Evolutionary conservation across 2,329 filamentous ascomycete genomes (phyloP).

Genomic region (Pseudogymnoascus sp.): DNA sequence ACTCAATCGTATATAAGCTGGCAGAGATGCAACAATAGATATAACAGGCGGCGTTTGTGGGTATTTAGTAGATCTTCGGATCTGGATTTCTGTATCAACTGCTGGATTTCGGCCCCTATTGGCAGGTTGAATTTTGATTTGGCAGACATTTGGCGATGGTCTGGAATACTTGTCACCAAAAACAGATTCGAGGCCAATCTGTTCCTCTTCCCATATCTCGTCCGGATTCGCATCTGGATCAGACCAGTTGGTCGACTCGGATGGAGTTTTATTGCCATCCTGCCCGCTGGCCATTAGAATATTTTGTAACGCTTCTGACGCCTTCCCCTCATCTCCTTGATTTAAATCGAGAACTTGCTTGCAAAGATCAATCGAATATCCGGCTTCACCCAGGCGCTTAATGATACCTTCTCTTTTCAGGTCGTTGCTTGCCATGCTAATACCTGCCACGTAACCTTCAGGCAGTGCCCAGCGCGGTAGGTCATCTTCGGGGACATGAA

Average conservation of each 20-base stretch:
- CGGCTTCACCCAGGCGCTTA: conserved; percentile 71
- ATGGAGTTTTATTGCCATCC: conserved; percentile 25
- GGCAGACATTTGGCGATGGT: conserved; percentile 57
- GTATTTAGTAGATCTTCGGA: conserved; percentile 68
- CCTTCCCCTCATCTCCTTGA: conserved; percentile 63
- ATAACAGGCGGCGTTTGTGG: conserved; percentile 63
- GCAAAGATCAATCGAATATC: conserved; percentile 81
- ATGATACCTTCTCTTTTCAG: conserved; percentile 74
- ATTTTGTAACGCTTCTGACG: conserved; percentile 73
- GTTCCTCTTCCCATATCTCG: conserved; percentile 78
- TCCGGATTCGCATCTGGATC: conserved; percentile 44
- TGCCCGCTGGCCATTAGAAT: conserved; percentile 50
- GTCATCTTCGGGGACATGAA: conserved; percentile 95
- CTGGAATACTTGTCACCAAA: conserved; percentile 67
- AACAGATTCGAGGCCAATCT: conserved; percentile 75
- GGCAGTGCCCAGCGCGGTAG: conserved; percentile 88
- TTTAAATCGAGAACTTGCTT: conserved; percentile 66
- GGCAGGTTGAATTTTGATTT: conserved; percentile 57
- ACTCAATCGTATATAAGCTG: conserved; percentile 88
- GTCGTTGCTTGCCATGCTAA: conserved; percentile 77
- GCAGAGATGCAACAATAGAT: conserved; percentile 62
- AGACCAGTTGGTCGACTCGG: conserved; percentile 31
- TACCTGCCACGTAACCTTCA: conserved; percentile 83
- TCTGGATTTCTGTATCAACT: conserved; percentile 53
- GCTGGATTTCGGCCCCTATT: conserved; percentile 42